These are phyloP conservation scores for Arbutus unedo DNA, from an alignment of 148 eudicot species.

Conservation along the genomic window DNA sequence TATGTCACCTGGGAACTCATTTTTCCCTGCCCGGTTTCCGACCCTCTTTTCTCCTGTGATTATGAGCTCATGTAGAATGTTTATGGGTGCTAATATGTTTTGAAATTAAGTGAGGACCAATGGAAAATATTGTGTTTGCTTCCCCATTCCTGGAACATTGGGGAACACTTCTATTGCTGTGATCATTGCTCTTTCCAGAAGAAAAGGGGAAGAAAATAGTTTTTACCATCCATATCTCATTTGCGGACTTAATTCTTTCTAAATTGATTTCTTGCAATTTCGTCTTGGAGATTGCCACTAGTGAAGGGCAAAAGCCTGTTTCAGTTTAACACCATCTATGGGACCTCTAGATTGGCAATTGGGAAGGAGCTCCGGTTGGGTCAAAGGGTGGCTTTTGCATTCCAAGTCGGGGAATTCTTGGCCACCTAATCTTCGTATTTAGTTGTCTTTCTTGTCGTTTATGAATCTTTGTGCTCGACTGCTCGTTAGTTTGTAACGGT, in stretches of 20 bases:
- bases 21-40: background rate
- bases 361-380: too few relatives aligned
- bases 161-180: background rate
- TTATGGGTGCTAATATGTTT: background rate
- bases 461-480: too few relatives aligned
- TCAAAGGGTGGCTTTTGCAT: too few relatives aligned
- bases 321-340: background rate
- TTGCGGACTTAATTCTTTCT: background rate
- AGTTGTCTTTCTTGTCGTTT: too few relatives aligned
- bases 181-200: background rate
- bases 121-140: background rate
- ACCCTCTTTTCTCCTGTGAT: background rate
- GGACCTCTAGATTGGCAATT: background rate
- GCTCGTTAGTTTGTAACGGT: too few relatives aligned
- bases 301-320: background rate
- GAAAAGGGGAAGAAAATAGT: background rate
- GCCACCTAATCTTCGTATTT: too few relatives aligned
- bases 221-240: background rate
- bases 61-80: background rate
- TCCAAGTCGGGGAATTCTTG: too few relatives aligned
- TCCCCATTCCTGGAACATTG: background rate
- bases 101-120: background rate
- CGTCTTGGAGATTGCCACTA: background rate
- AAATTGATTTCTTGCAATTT: background rate
- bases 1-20: background rate